Evolutionary conservation across 257 asterid genomes (phyloP).

Genomic region (Nicotiana sylvestris): DNA sequence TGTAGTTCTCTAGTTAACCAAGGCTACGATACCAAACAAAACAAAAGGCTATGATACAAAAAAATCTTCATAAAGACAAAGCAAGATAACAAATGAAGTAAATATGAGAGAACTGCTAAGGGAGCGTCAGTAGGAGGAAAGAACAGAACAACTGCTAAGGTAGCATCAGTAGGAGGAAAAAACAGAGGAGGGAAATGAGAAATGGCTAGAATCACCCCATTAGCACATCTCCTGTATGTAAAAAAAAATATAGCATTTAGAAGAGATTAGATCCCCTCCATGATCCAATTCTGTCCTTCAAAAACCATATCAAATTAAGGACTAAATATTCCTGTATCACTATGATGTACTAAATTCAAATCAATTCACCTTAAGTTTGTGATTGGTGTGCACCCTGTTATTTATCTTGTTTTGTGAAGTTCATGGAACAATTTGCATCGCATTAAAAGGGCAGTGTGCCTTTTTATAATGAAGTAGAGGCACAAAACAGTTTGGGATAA

Average conservation of each 20-base stretch:
- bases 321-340: not conserved
- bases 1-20: not conserved
- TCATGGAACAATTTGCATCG: not conserved
- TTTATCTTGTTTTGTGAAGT: not conserved
- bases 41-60: not conserved
- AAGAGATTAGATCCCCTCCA: not conserved
- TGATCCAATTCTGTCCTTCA: not conserved
- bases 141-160: not conserved
- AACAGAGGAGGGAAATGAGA: not conserved
- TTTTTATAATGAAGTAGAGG: not conserved
- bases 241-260: not conserved
- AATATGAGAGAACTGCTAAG: not conserved
- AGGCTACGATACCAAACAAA: not conserved
- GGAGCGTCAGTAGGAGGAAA: not conserved
- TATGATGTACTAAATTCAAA: not conserved
- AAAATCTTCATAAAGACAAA: not conserved
- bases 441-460: not conserved
- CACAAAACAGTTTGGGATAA: not conserved
- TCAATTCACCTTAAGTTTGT: conserved; percentile 1
- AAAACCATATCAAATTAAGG: not conserved
- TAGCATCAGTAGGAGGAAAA: not conserved
- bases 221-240: not conserved
- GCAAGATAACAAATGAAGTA: not conserved
- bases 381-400: not conserved
- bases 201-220: not conserved